Percentiles rank a stretch among this genome's conserved stretches.
These are phyloP conservation scores for Xylaria grammica DNA, from an alignment of 495 filamentous ascomycete genomes.

Conservation along the genomic window DNA sequence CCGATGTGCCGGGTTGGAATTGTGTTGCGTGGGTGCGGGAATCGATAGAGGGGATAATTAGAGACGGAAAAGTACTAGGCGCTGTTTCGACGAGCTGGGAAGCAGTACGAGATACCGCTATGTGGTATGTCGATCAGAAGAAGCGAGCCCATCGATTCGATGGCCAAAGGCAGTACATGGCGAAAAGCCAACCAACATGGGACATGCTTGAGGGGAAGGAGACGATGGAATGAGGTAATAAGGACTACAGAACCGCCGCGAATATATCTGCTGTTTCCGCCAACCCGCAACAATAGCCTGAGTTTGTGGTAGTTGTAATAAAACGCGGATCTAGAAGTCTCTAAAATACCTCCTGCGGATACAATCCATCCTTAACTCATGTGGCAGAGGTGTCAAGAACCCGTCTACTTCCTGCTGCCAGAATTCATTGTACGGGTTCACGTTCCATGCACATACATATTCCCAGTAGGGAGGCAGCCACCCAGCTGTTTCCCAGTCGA, in stretches of 20 bases:
- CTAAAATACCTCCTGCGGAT: constrained; percentile 49
- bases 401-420: constrained; percentile 56
- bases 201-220: neutral
- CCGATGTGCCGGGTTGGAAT: neutral
- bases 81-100: neutral
- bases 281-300: no score
- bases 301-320: no score
- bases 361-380: constrained; percentile 55
- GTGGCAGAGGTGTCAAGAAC: constrained; percentile 51
- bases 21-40: neutral
- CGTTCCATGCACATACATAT: constrained; percentile 45
- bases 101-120: neutral
- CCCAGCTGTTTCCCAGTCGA: constrained; percentile 60
- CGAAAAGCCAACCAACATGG: neutral
- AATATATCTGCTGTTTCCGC: no score
- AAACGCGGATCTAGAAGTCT: constrained; percentile 34
- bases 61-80: neutral
- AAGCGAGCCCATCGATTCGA: neutral
- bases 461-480: constrained; percentile 61
- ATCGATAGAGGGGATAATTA: neutral
- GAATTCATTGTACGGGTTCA: constrained; percentile 54
- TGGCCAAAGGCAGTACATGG: neutral
- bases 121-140: neutral
- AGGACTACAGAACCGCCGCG: no score
- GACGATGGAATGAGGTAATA: neutral